phyloP scores from a whole-genome alignment of 306 rosid species.

The Phaseolus lunatus region DNA sequence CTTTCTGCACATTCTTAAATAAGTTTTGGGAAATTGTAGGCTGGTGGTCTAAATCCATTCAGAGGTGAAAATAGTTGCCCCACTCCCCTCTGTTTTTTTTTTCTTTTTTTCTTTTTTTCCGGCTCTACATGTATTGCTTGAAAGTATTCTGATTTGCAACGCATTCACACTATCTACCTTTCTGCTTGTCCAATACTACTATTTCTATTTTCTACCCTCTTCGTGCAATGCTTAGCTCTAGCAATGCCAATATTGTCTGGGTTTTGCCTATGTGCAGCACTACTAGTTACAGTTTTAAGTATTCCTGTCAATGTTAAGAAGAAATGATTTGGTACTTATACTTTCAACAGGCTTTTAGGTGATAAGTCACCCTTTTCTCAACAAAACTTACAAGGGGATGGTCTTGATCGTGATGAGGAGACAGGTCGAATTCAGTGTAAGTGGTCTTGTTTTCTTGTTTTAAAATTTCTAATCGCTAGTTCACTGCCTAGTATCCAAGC shows the following conservation, averaged over 20 bases:
- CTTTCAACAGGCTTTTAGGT: slow-evolving; percentile 68
- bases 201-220: slow-evolving; percentile 6
- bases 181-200: neutral
- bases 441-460: slow-evolving; percentile 14
- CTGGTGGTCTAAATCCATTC: too few species aligned
- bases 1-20: too few species aligned
- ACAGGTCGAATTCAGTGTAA: slow-evolving; percentile 88
- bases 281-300: neutral
- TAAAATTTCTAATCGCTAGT: neutral
- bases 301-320: slow-evolving; percentile 15
- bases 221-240: neutral
- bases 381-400: slow-evolving; percentile 81
- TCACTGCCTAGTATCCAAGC: neutral
- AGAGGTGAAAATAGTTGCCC: too few species aligned
- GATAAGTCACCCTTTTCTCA: slow-evolving; percentile 93
- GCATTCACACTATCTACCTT: neutral
- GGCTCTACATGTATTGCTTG: neutral
- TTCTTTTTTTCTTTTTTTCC: neutral
- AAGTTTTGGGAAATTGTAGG: too few species aligned
- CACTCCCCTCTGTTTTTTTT: neutral
- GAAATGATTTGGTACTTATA: slow-evolving; percentile 27
- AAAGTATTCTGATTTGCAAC: neutral
- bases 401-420: slow-evolving; percentile 87
- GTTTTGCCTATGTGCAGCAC: neutral
- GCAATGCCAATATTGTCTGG: neutral